Base-by-base conservation (phyloP, 2,329 filamentous ascomycete species). In the Penicillium sp. region DNA sequence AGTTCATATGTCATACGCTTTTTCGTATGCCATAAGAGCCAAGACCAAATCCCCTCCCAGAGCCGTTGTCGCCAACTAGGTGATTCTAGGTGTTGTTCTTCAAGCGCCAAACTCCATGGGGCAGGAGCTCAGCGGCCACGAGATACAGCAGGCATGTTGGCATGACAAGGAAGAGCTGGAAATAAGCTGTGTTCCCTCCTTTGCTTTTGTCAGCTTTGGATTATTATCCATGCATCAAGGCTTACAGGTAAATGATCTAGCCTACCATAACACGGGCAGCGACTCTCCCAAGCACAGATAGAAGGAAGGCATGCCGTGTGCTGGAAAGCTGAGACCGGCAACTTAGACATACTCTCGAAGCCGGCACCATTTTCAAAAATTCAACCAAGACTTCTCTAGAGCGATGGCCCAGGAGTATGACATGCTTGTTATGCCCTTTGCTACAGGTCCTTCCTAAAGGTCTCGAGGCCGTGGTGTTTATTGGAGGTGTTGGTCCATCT, bases 1-100 rank as follows among this genome's bases (percentile, higher is more conserved):
- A 96, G 71, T 93, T 93, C 57, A 94, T 86, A 71, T 94, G 91
- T 91, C 91, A 94, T 23, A 95, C 90, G 65, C 86, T 91, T 70
- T 89, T 83, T 61, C 86, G 83, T 67, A 94, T 92, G 69, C 94
- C 89, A 75, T 94, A 94, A 1, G 89, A 92, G 5, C 91, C 91
- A 1, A 91, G 84, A 0, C 91, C 91, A 21, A 82, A 77, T 1
- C 88, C 88, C 15, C 82, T 83, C 71, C 90, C 88, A 21, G 83
- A 81, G 5, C 83, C 85, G 71, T 89, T 87, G 41, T 79, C 77
- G 15, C 83, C 82, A 23, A 79, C 75, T 7, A 86, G 71, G 60
- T 86, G 84, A 67, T 86, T 87, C 89, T 90, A 95, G 30, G 76
- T 71, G 63, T 93, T 83, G 64, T 83, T 82, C 72, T 95, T 88